These are phyloP conservation scores for Corrigiola litoralis DNA, from an alignment of 179 eudicot species.

Conservation along the genomic window DNA sequence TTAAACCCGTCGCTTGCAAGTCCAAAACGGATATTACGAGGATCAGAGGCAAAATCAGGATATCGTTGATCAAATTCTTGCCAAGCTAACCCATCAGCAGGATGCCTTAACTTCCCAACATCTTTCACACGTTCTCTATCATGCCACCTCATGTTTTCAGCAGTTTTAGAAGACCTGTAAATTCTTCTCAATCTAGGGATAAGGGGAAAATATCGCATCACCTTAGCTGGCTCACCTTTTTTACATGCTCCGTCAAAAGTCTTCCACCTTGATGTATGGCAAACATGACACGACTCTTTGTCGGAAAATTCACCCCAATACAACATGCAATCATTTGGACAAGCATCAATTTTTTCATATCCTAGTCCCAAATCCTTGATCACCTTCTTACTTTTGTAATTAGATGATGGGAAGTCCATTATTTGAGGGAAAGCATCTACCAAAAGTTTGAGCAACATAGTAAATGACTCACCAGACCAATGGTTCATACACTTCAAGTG, in stretches of 20 bases:
- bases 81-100: background rate
- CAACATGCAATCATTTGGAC: slow-evolving; percentile 18
- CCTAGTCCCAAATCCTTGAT: slow-evolving; percentile 11
- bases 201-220: slow-evolving; percentile 22
- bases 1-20: slow-evolving; percentile 12
- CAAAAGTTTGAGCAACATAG: background rate
- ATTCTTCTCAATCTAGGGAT: slow-evolving; percentile 19
- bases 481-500: slow-evolving; percentile 3
- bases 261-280: slow-evolving; percentile 15
- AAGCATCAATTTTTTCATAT: slow-evolving; percentile 20
- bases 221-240: slow-evolving; percentile 8
- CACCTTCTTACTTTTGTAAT: slow-evolving; percentile 6
- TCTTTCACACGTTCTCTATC: background rate
- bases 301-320: slow-evolving; percentile 16
- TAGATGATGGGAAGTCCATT: background rate
- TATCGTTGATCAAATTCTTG: background rate
- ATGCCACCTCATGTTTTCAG: slow-evolving; percentile 21
- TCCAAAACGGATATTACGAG: background rate
- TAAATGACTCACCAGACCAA: slow-evolving; percentile 6
- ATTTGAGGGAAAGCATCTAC: background rate
- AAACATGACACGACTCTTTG: slow-evolving; percentile 3
- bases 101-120: slow-evolving; percentile 20
- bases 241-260: background rate
- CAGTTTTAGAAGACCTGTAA: slow-evolving; percentile 1
- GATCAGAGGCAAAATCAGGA: background rate